These are phyloP conservation scores for Aureobasidium melanogenum DNA, from an alignment of 2,329 filamentous ascomycete species.

Conservation along the genomic window DNA sequence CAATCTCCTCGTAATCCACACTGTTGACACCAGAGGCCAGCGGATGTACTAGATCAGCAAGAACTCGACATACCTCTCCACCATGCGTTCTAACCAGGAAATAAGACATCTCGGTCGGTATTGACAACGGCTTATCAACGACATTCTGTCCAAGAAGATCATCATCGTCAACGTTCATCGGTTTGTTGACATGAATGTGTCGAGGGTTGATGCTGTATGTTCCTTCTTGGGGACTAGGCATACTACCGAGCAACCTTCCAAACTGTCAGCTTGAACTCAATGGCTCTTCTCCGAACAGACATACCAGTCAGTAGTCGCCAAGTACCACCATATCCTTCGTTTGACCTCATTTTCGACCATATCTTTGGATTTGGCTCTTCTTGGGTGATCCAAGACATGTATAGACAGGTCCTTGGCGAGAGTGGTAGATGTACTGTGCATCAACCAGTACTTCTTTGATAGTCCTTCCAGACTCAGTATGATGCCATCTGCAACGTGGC, in stretches of 20 bases:
- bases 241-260: constrained; percentile 30
- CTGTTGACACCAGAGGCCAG: not conserved
- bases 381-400: constrained; percentile 17
- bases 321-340: constrained; percentile 23
- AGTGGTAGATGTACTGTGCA: constrained; percentile 18
- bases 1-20: constrained; percentile 16
- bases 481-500: constrained; percentile 6
- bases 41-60: constrained; percentile 26
- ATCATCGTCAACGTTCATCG: constrained; percentile 35
- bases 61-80: constrained; percentile 31
- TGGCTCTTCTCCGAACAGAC: not conserved
- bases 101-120: constrained; percentile 38
- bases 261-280: not conserved
- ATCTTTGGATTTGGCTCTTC: constrained; percentile 10
- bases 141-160: constrained; percentile 24
- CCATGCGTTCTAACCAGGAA: constrained; percentile 35
- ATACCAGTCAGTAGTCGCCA: constrained; percentile 21
- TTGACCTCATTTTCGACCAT: constrained; percentile 20
- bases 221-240: constrained; percentile 36
- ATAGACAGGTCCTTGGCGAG: constrained; percentile 20
- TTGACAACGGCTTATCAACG: constrained; percentile 22
- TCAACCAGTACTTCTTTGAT: constrained; percentile 10
- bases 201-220: constrained; percentile 34
- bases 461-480: not conserved
- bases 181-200: constrained; percentile 33